Percentiles rank a stretch among this genome's conserved stretches.
Conservation (phyloP, 2,329 filamentous ascomycete genomes). For the Dothiorella sarmentorum region DNA sequence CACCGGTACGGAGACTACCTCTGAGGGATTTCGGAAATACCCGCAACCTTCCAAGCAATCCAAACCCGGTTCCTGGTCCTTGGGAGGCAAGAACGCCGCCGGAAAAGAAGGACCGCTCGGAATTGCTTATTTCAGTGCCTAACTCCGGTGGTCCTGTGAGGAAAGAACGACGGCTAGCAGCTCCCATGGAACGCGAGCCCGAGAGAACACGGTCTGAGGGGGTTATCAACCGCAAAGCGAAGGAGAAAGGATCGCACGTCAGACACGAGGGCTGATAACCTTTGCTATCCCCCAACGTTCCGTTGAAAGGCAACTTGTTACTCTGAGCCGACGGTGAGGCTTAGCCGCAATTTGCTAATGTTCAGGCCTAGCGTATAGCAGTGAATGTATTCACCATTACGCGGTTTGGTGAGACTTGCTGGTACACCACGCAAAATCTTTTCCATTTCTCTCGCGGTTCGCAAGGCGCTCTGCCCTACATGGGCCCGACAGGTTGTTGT, state of each 20-base stretch:
- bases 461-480: neutral
- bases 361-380: neutral
- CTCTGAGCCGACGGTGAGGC: too few species aligned
- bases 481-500: neutral
- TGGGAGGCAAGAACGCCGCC: neutral
- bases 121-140: neutral
- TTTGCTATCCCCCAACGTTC: too few species aligned
- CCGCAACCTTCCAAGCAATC: neutral
- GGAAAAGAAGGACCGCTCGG: neutral
- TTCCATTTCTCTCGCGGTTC: neutral
- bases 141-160: neutral
- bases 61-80: neutral
- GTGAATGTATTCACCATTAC: neutral
- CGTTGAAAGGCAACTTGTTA: too few species aligned
- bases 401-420: neutral
- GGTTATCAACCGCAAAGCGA: neutral
- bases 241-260: neutral
- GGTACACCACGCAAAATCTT: neutral
- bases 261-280: too few species aligned
- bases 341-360: too few species aligned
- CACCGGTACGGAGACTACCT: neutral
- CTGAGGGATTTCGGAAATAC: neutral
- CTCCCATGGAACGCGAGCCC: neutral
- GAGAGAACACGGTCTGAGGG: neutral
- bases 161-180: neutral